Conservation (phyloP, 2,329 filamentous ascomycete species). For the Trichoderma koningiopsis region DNA sequence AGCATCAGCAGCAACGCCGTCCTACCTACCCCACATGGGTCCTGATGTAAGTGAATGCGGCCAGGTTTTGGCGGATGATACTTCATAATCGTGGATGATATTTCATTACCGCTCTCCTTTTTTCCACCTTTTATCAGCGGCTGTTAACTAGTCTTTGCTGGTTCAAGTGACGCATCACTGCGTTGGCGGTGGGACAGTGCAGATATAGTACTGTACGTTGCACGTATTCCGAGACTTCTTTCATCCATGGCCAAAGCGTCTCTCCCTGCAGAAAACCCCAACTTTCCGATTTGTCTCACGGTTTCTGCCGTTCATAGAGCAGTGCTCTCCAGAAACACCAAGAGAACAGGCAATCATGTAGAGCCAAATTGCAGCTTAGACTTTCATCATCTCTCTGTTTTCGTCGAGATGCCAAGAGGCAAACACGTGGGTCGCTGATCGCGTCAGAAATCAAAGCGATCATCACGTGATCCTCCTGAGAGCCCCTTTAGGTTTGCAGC, state of each 20-base stretch:
- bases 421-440: constrained; percentile 11
- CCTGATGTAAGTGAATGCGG: not conserved
- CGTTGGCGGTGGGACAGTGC: not conserved
- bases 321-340: not conserved
- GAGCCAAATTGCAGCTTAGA: not conserved
- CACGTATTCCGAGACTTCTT: not conserved
- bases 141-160: not conserved
- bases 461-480: constrained; percentile 19
- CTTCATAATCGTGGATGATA: not conserved
- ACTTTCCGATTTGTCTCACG: not conserved
- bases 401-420: constrained; percentile 1
- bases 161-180: not conserved
- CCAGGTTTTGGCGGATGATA: not conserved
- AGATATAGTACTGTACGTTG: not conserved
- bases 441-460: constrained; percentile 7
- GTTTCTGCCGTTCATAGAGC: not conserved
- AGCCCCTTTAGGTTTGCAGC: constrained; percentile 10
- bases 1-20: not conserved
- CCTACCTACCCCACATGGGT: too few relatives aligned
- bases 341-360: not conserved
- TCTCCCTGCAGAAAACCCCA: not conserved
- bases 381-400: not conserved
- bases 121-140: not conserved
- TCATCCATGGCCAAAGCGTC: not conserved
- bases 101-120: not conserved